Evolutionary conservation across 164 flowering plant genomes (phyloP), one percentile per base, ranked within the genome.

Genomic region (Piper longum): DNA sequence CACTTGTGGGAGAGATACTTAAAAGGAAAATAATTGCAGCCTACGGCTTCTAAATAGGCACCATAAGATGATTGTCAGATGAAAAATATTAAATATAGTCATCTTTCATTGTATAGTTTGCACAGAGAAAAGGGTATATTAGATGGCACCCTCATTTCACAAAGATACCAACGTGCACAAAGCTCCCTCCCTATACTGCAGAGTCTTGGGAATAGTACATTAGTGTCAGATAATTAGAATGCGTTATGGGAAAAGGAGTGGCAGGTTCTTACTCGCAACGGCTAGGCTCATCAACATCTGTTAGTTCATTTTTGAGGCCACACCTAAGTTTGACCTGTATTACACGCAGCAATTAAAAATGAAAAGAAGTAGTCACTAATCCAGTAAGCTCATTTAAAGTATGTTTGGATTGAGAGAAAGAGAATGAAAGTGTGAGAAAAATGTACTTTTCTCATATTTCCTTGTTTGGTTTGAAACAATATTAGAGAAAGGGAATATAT

Each of bases 271-370:
- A 93, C 99, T 93, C 99, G 95, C 99, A 93, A 51, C 99, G 95
- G 73, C 99, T 93, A 64, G 99, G 99, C 75, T 90, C 99, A 68
- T 85, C 96, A 43, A 93, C 87, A 77, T 88, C 95, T 39, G 87
- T 55, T 12, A 88, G 76, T 80, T 88, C 99, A 75, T 83, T 83
- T 48, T 77, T 81, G 81, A 93, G 65, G 43, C 99, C 99, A 78
- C 99, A 93, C 77, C 95, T 81, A 59, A 93, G 82, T 81, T 60
- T 90, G 40, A 93, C 96, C 99, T 93, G 84, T 18, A 63, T 64
- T 67, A 39, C 39, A 57, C 19, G 44, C 65, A 55, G 43, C 17
- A 61, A n/a, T 54, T 26, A 54, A 45, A 45, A 7, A 45, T 43
- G 45, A 14, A 7, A 7, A 45, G 13, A 45, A 45, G 12, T 1